Evolutionary conservation across 2,329 filamentous ascomycete genomes (phyloP), one percentile per base, ranked within the genome.

Genomic region (Ceratocystis diversiconidia): DNA sequence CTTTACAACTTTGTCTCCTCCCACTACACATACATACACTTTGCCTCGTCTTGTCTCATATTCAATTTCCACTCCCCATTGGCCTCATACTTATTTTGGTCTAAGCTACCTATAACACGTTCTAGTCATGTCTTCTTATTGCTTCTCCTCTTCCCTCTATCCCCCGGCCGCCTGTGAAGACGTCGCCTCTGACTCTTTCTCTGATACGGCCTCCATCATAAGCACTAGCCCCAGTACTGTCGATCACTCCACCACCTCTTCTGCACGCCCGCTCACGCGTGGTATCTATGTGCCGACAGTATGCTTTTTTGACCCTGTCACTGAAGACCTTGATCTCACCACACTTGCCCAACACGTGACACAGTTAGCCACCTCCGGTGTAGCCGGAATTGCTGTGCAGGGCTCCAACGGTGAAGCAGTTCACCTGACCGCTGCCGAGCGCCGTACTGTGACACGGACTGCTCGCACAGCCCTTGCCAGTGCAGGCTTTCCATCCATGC

Each of bases 401-500:
- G 89, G 89, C 60, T 90, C 86, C 72, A 92, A 92, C 72, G 89
- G 89, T 71, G 89, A 94, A 77, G 88, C 89, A 6, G 88, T 91
- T 12, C 88, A 91, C 72, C 80, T 92, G 43, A 85, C 85, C 55
- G 85, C 86, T 70, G 77, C 81, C 28, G 89, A 92, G 76, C 83
- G 88, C 67, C 80, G 82, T 61, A 76, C 83, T 63, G 83, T 92
- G 70, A 91, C 87, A 5, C 77, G 77, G 62, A 84, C 85, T 43
- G 91, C 88, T 1, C 85, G 89, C 50, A 79, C 82, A 68, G 87
- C 87, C 15, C 79, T 92, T 57, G 70, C 70, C 30, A 78, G 80
- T 10, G 82, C 84, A 41, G 87, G 87, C 1, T 89, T 82, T 74
- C 72, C 78, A 0, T 76, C 82, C 69, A 78, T 90, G 75, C 87